Evolutionary conservation across 345 rosid genomes (phyloP).

Genomic region (Bruguiera sexangula): DNA sequence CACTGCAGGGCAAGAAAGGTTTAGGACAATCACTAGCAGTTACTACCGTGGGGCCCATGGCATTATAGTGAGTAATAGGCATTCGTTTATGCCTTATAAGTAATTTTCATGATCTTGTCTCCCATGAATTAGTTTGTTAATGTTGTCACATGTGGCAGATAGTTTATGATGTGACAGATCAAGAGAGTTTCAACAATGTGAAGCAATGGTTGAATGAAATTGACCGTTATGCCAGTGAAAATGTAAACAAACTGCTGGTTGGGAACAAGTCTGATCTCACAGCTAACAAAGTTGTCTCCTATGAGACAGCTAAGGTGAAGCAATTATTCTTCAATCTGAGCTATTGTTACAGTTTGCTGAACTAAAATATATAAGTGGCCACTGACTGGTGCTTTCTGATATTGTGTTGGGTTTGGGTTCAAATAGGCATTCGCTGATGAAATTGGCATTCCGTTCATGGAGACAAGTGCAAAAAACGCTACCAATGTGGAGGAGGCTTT

Average conservation of each 20-base stretch:
- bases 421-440: constrained; percentile 75
- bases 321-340: background rate
- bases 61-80: constrained; percentile 53
- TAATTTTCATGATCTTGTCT: background rate
- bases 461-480: constrained; percentile 76
- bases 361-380: constrained; percentile 4
- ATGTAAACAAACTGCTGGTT: constrained; percentile 72
- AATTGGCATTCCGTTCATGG: constrained; percentile 76
- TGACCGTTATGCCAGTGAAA: constrained; percentile 71
- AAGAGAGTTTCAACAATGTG: constrained; percentile 75
- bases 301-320: constrained; percentile 72
- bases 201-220: constrained; percentile 80
- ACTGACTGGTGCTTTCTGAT: background rate
- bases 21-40: constrained; percentile 94
- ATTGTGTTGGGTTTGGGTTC: constrained; percentile 2
- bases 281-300: constrained; percentile 61
- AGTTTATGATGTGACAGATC: constrained; percentile 79
- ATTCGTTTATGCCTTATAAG: background rate
- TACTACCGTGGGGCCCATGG: constrained; percentile 98
- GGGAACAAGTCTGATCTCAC: constrained; percentile 71
- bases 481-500: constrained; percentile 72
- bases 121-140: constrained; percentile 1
- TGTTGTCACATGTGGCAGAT: constrained; percentile 35
- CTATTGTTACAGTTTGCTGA: background rate
- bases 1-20: constrained; percentile 95